Evolutionary conservation across 176 grass and related monocot species (phyloP).

Genomic region (Bothriochloa decipiens): DNA sequence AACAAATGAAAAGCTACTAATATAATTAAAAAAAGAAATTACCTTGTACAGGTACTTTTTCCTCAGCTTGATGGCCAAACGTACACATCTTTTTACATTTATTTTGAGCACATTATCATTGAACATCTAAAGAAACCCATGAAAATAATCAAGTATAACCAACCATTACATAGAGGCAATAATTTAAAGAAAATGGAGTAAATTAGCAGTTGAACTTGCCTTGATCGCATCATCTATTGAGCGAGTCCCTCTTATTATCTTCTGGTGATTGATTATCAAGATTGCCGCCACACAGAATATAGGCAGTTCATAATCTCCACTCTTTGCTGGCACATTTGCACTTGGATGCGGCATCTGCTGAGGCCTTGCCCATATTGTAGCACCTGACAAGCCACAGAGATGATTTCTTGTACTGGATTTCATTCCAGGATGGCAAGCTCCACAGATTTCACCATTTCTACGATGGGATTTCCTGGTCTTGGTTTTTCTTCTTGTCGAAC

Average conservation of each 20-base stretch:
- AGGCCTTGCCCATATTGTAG: conserved; percentile 81
- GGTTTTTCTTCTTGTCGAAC: conserved; percentile 60
- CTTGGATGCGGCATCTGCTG: conserved; percentile 44
- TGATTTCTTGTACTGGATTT: conserved; percentile 64
- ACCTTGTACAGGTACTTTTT: conserved; percentile 83
- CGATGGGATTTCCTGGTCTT: conserved; percentile 52
- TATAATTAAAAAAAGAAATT: conserved; percentile 1
- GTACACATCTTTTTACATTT: conserved; percentile 88
- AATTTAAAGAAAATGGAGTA: conserved; percentile 29
- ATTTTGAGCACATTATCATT: conserved; percentile 96
- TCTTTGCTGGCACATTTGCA: conserved; percentile 45
- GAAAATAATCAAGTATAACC: background rate
- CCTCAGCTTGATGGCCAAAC: conserved; percentile 85
- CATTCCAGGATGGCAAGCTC: conserved; percentile 48
- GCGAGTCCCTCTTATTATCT: conserved; percentile 86
- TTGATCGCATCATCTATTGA: conserved; percentile 97
- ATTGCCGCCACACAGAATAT: conserved; percentile 96
- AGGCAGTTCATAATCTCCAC: conserved; percentile 75
- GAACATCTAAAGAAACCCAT: conserved; percentile 76
- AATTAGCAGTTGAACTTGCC: conserved; percentile 54
- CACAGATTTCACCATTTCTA: conserved; percentile 62
- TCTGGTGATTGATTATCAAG: conserved; percentile 83
- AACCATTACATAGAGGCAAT: background rate
- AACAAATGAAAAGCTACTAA: background rate
- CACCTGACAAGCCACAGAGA: conserved; percentile 82